A percentile compares a stretch with the other conserved stretches of the same genome.
Evolutionary conservation across 164 flowering plant species (phyloP).

Genomic region (Buxus sempervirens): DNA sequence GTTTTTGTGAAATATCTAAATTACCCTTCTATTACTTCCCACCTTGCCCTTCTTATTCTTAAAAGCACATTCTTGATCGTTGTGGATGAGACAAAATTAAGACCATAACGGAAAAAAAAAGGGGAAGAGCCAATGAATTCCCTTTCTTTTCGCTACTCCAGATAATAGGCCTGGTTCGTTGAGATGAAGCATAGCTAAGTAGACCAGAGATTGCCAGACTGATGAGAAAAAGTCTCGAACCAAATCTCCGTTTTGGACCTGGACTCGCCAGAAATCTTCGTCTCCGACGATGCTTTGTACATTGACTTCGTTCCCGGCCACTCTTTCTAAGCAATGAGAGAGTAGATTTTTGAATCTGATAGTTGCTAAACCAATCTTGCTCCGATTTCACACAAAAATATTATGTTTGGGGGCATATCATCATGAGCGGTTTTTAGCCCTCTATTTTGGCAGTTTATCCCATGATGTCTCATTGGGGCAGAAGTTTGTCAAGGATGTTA

Average conservation of each 20-base stretch:
- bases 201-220: constrained; percentile 65
- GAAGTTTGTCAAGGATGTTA: constrained; percentile 17
- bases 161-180: no score
- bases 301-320: constrained; percentile 66
- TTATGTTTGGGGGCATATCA: constrained; percentile 23
- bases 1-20: no score
- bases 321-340: constrained; percentile 68
- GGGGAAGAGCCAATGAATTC: no score
- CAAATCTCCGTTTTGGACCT: constrained; percentile 40
- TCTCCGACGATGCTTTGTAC: constrained; percentile 53
- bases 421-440: constrained; percentile 35
- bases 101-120: no score
- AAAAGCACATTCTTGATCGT: no score
- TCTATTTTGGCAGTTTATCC: constrained; percentile 19
- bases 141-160: no score
- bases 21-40: no score
- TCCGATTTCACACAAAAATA: constrained; percentile 11
- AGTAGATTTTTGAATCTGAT: constrained; percentile 58
- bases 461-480: constrained; percentile 6
- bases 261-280: constrained; percentile 28
- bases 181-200: no score
- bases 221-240: constrained; percentile 49
- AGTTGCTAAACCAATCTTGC: constrained; percentile 28
- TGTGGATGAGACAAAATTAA: no score
- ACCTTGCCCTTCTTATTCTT: no score